Conservation (phyloP, 78 protist genomes). For the Dictyostelium intermedium region DNA sequence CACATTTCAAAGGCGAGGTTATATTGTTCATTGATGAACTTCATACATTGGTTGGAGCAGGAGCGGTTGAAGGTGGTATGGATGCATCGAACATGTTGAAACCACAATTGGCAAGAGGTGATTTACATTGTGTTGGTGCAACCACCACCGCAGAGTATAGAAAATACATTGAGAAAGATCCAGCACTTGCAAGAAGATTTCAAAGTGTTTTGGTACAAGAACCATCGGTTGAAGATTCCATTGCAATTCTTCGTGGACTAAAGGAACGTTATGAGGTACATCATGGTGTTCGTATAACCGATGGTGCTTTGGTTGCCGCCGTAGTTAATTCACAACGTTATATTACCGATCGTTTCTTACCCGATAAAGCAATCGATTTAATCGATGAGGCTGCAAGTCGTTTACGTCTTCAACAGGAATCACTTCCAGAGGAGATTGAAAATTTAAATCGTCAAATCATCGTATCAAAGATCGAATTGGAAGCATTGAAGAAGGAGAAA, state of each 20-base stretch:
- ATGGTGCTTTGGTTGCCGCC: slow-evolving; percentile 97
- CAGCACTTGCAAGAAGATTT: slow-evolving; percentile 98
- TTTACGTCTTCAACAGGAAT: slow-evolving; percentile 95
- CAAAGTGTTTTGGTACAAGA: slow-evolving; percentile 94
- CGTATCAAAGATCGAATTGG: slow-evolving; percentile 93
- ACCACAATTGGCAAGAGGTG: slow-evolving; percentile 99
- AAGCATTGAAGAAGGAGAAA: slow-evolving; percentile 90
- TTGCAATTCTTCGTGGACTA: slow-evolving; percentile 98
- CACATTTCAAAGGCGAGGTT: slow-evolving; percentile 85
- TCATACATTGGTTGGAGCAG: slow-evolving; percentile 98
- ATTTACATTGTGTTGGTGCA: slow-evolving; percentile 99
- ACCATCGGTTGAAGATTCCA: slow-evolving; percentile 95
- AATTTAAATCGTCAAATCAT: slow-evolving; percentile 88
- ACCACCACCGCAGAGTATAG: slow-evolving; percentile 98
- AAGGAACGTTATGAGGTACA: slow-evolving; percentile 93
- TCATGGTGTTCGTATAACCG: slow-evolving; percentile 97
- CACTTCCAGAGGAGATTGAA: slow-evolving; percentile 96
- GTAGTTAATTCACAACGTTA: slow-evolving; percentile 94
- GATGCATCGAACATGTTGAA: slow-evolving; percentile 99
- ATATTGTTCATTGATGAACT: slow-evolving; percentile 99
- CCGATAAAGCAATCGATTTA: slow-evolving; percentile 99
- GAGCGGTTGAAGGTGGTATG: slow-evolving; percentile 97
- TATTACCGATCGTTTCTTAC: slow-evolving; percentile 96
- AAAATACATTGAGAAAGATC: slow-evolving; percentile 97
- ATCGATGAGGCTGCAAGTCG: slow-evolving; percentile 97